These are phyloP conservation scores for Oidium heveae DNA, from an alignment of 2,329 filamentous ascomycete genomes.

Conservation along the genomic window DNA sequence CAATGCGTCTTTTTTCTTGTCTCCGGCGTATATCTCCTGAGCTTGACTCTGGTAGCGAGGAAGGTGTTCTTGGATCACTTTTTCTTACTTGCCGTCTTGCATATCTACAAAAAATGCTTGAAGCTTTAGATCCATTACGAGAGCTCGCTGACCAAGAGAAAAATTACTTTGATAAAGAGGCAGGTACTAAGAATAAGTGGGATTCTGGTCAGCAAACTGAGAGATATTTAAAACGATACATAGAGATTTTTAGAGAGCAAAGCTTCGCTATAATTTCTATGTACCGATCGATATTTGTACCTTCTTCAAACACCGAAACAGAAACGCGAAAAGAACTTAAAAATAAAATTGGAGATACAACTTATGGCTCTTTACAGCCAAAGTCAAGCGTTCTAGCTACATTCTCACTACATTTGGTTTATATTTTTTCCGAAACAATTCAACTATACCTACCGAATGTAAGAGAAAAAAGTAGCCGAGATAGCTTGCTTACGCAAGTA, in stretches of 20 bases:
- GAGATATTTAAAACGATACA: constrained; percentile 77
- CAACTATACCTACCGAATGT: constrained; percentile 57
- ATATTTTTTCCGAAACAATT: constrained; percentile 56
- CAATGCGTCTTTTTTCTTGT: constrained; percentile 79
- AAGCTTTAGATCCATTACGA: constrained; percentile 60
- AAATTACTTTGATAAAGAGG: constrained; percentile 14
- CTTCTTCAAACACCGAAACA: constrained; percentile 8
- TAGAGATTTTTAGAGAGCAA: constrained; percentile 94
- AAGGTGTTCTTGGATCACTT: constrained; percentile 54
- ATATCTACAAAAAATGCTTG: constrained; percentile 54
- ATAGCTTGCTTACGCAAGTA: constrained; percentile 78
- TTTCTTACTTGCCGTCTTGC: constrained; percentile 71
- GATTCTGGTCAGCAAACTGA: constrained; percentile 76
- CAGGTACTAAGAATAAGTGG: constrained; percentile 17
- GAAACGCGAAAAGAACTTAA: constrained; percentile 5
- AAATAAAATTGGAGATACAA: constrained; percentile 2
- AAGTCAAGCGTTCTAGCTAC: constrained; percentile 57
- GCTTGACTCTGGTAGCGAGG: constrained; percentile 25
- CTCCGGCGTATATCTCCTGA: constrained; percentile 69
- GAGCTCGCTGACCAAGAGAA: constrained; percentile 79
- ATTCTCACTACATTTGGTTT: constrained; percentile 63
- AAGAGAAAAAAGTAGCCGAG: constrained; percentile 51
- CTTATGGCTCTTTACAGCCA: constrained; percentile 22
- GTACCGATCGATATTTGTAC: constrained; percentile 71
- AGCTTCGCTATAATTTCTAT: constrained; percentile 89